phyloP scores from a whole-genome alignment of 2,329 filamentous ascomycete species.

The Sphaerostilbella broomeana region DNA sequence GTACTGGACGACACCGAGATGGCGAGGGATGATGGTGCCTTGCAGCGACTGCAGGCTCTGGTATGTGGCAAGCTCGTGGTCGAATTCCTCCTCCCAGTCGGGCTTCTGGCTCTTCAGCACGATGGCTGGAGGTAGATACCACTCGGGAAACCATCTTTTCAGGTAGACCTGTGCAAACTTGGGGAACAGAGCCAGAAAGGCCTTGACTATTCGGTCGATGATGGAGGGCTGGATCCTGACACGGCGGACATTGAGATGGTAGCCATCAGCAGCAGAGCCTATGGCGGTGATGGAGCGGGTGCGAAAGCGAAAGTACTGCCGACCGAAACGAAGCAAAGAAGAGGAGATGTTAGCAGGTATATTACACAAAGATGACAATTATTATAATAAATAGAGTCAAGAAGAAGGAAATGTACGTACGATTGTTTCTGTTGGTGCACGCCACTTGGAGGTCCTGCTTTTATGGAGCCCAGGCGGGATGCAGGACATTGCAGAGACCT shows the following conservation, averaged over 20 bases:
- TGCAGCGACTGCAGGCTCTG: constrained; percentile 18
- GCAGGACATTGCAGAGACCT: constrained; percentile 11
- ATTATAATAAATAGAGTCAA: accelerated
- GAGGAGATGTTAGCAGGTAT: neutral
- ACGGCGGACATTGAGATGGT: constrained; percentile 18
- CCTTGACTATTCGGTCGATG: constrained; percentile 7
- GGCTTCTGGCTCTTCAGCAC: constrained; percentile 19
- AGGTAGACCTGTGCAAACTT: constrained; percentile 9
- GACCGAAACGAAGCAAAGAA: neutral
- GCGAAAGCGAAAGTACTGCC: constrained; percentile 11
- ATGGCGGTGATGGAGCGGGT: constrained; percentile 13
- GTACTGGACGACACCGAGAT: constrained; percentile 17
- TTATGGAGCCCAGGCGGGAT: constrained; percentile 10
- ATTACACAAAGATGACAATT: too few relatives aligned
- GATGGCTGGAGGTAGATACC: constrained; percentile 13
- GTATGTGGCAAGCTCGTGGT: constrained; percentile 19
- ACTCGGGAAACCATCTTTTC: constrained; percentile 14
- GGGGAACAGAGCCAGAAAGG: constrained; percentile 12
- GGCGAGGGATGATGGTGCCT: constrained; percentile 19
- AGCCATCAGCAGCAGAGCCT: constrained; percentile 9
- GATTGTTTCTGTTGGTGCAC: constrained; percentile 9
- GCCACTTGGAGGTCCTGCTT: constrained; percentile 6
- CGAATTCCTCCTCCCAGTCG: constrained; percentile 23
- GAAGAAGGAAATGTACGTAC: neutral
- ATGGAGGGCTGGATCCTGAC: constrained; percentile 9